phyloP scores from a whole-genome alignment of 177 flowering plant genomes.

The Vitis hybrid region DNA sequence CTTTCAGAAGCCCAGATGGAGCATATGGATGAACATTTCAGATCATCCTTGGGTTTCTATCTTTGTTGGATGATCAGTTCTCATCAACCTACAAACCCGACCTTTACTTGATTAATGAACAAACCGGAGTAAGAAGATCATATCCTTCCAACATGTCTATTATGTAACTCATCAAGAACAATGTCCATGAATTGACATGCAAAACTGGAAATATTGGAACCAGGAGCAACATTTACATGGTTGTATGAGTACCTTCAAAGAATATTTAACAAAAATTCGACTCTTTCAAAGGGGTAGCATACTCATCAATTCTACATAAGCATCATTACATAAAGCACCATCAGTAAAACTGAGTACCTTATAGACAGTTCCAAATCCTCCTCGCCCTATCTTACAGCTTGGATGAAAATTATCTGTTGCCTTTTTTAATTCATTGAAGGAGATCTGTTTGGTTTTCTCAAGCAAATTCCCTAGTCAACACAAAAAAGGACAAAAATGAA shows the following conservation, averaged over 20 bases:
- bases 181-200: background rate
- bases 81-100: too few relatives aligned
- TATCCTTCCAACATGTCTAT: background rate
- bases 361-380: conserved; percentile 88
- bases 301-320: background rate
- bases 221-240: background rate
- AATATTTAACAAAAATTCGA: conserved; percentile 2
- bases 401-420: conserved; percentile 66
- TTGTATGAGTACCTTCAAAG: background rate
- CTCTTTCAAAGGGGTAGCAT: background rate
- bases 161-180: background rate
- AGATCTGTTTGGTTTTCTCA: conserved; percentile 41
- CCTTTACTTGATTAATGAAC: too few relatives aligned
- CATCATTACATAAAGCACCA: background rate
- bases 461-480: conserved; percentile 33
- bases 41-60: background rate
- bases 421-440: conserved; percentile 51
- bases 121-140: background rate
- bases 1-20: background rate
- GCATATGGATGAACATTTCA: background rate
- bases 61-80: too few relatives aligned
- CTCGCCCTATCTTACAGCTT: conserved; percentile 70
- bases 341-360: conserved; percentile 45
- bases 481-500: conserved; percentile 2
- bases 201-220: background rate